phyloP scores from a whole-genome alignment of 768 basidiomycete genomes.

The Butyriboletus loyo region DNA sequence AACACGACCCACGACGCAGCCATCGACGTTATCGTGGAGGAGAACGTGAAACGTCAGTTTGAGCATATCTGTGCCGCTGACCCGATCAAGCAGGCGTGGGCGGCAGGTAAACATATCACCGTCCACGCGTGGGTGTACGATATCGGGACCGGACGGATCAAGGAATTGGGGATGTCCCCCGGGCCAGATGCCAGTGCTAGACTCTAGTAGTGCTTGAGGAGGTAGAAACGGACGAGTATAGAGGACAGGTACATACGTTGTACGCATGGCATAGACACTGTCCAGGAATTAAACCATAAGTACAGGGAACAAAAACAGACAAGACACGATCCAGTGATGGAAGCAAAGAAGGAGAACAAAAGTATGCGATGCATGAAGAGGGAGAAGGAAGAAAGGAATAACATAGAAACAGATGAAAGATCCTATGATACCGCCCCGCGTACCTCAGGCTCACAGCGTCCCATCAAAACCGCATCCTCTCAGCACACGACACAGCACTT shows the following conservation, averaged over 20 bases:
- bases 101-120: conserved; percentile 38
- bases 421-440: not conserved
- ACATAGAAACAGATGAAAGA: not conserved
- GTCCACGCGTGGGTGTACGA: conserved; percentile 80
- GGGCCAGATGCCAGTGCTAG: not conserved
- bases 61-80: conserved; percentile 46
- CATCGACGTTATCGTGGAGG: conserved; percentile 49
- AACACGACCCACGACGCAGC: conserved; percentile 35
- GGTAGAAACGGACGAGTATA: not conserved
- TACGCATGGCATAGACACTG: conserved; percentile 10
- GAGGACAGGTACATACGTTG: not conserved
- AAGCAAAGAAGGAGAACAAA: not conserved
- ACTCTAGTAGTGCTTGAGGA: not conserved
- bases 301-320: conserved; percentile 1
- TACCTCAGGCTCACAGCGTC: not conserved
- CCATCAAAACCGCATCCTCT: not conserved
- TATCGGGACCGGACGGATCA: conserved; percentile 53
- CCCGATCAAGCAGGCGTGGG: conserved; percentile 47
- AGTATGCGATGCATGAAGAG: conserved; percentile 3
- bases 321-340: not conserved
- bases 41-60: conserved; percentile 59
- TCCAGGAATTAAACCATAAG: conserved; percentile 14
- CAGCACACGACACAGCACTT: conserved; percentile 72
- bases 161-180: conserved; percentile 52
- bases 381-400: not conserved